Conservation (phyloP, 208 protist genomes). For the Leishmania aethiopica region DNA sequence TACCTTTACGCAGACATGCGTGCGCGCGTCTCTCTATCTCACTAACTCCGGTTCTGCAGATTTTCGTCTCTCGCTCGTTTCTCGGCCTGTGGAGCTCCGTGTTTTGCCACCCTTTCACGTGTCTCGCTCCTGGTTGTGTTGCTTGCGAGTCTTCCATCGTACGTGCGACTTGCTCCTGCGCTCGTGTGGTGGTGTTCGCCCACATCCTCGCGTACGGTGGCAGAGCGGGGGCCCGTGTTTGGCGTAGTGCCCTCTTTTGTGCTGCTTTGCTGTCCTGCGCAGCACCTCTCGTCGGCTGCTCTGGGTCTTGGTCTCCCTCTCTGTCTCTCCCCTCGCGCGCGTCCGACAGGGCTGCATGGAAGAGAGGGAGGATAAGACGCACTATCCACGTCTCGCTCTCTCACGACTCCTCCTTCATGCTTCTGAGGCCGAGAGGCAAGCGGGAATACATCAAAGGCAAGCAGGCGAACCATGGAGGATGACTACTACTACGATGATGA, state of each 20-base stretch:
- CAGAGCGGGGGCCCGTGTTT: not conserved
- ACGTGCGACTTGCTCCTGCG: not conserved
- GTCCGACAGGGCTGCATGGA: not conserved
- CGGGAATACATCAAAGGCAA: not conserved
- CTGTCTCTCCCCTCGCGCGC: not conserved
- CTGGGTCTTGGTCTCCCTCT: not conserved
- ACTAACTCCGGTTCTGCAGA: not conserved
- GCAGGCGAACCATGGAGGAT: conserved; percentile 25
- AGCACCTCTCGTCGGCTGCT: not conserved
- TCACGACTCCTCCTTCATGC: not conserved
- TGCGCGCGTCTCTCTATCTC: not conserved
- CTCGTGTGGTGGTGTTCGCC: not conserved
- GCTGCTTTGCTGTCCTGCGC: not conserved
- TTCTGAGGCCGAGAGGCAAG: not conserved
- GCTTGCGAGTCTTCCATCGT: not conserved
- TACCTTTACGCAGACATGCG: not conserved
- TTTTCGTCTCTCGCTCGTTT: not conserved
- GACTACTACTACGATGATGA: conserved; percentile 85
- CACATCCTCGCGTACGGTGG: not conserved
- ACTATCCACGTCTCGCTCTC: not conserved
- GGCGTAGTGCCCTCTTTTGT: not conserved
- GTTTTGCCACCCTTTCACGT: not conserved
- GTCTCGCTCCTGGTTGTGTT: not conserved
- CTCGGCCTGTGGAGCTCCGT: too few species aligned
- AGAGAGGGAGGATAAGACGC: not conserved